Evolutionary conservation across 202 grass and related monocot genomes (phyloP), one percentile per base, ranked within the genome.

Genomic region (Digitaria exilis): DNA sequence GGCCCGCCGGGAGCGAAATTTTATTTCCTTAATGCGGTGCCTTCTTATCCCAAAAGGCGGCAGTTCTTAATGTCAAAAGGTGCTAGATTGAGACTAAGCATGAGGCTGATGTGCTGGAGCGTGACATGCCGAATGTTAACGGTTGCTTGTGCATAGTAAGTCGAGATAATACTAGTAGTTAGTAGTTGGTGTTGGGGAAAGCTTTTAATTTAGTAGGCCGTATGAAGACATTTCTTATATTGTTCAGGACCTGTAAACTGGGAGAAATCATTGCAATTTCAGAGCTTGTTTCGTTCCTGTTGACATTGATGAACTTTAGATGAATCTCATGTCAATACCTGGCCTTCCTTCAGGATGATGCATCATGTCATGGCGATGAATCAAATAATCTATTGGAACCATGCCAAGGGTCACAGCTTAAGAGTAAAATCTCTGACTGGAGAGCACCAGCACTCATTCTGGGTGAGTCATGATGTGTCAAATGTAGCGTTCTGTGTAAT

Each of bases 371-470:
- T 25, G 72, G 9, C 2, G 77, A 77, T 26, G 87, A 72, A 82
- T 59, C 72, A 6, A n/a, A 59, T 2, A 25, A 45, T 77, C 46
- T 77, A 37, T 44, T 82, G 82, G 71, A 85, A 76, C n/a, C 13
- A 74, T 9, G 15, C 9, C 26, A 58, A 44, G 41, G 37, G 58
- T 17, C 57, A 63, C 71, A 56, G 19, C 48, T 51, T 71, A 71
- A 49, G 61, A 48, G 63, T 52, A 88, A 68, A 81, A 1, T 5
- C 16, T 68, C 56, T 69, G 71, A 81, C 65, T 73, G 85, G 85
- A 90, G 58, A 65, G 76, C 80, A 52, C 83, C 80, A 9, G 37
- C 59, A 28, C 62, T 94, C 34, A 81, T 94, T 81, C 70, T 94
- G 10, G 91, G 91, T 94, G 63, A 88, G 81, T 68, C 78, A 64